Conservation (phyloP, 352 stramenopile species). For the Pythium oligandrum region DNA sequence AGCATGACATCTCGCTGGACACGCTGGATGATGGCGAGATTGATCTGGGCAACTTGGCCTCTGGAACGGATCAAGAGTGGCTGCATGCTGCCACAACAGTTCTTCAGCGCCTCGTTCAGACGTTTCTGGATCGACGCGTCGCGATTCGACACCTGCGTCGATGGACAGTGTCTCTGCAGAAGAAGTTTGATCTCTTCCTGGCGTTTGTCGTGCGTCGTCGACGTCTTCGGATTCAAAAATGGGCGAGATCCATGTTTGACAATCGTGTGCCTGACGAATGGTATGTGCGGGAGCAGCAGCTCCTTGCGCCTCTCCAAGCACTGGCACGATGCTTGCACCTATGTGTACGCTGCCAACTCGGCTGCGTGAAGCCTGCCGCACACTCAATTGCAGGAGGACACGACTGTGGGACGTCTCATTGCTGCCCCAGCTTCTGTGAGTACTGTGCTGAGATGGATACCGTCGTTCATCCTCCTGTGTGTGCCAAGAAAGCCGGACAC, state of each 20-base stretch:
- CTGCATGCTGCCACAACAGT: constrained; percentile 11
- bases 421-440: constrained; percentile 34
- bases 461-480: constrained; percentile 27
- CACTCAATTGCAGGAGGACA: constrained; percentile 28
- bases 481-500: constrained; percentile 52
- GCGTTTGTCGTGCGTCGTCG: constrained; percentile 54
- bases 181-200: constrained; percentile 55
- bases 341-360: constrained; percentile 45
- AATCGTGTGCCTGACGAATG: constrained; percentile 39
- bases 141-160: too few species aligned
- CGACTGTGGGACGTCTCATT: constrained; percentile 49
- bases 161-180: constrained; percentile 5
- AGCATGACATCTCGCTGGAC: constrained; percentile 17
- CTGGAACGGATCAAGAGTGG: background rate
- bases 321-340: constrained; percentile 51
- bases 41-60: constrained; percentile 38
- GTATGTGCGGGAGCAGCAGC: constrained; percentile 41
- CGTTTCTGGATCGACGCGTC: constrained; percentile 25
- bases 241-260: constrained; percentile 36
- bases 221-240: constrained; percentile 36
- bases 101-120: constrained; percentile 26
- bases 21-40: constrained; percentile 30
- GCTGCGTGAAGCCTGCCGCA: constrained; percentile 53
- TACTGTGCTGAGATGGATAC: constrained; percentile 37
- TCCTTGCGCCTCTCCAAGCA: constrained; percentile 35